A percentile compares a stretch with the other conserved stretches of the same genome.
Conservation (phyloP, 208 protist species). For the Crithidia acanthocephali region DNA sequence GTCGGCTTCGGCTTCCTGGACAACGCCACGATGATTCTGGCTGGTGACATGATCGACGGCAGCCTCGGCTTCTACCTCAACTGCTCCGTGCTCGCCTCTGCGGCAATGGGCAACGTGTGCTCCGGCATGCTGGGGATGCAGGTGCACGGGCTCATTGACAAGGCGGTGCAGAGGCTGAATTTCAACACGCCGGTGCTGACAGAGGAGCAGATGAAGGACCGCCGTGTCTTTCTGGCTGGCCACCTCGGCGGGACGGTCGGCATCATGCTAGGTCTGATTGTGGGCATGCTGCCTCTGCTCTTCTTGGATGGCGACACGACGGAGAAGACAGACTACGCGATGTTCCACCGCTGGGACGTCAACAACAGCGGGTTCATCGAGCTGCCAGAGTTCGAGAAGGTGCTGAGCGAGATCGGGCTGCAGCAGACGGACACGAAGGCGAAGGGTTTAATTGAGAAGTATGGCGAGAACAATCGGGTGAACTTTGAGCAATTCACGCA, state of each 20-base stretch:
- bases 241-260: constrained; percentile 90
- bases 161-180: constrained; percentile 80
- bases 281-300: constrained; percentile 89
- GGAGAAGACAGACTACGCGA: constrained; percentile 77
- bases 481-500: constrained; percentile 81
- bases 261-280: constrained; percentile 85
- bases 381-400: constrained; percentile 62
- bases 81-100: constrained; percentile 90
- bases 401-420: constrained; percentile 64
- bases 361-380: constrained; percentile 82
- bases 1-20: constrained; percentile 93
- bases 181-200: constrained; percentile 76
- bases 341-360: constrained; percentile 80
- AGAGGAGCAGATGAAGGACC: constrained; percentile 84
- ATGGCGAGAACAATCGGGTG: constrained; percentile 58
- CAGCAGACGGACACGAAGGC: constrained; percentile 43
- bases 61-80: constrained; percentile 89
- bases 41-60: constrained; percentile 89
- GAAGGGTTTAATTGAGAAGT: constrained; percentile 67
- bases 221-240: constrained; percentile 84
- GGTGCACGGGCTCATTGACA: constrained; percentile 90
- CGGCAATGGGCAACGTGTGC: constrained; percentile 92
- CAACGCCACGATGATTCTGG: constrained; percentile 92
- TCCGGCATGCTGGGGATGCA: constrained; percentile 92
- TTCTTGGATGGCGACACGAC: constrained; percentile 72